Percentiles rank a stretch among this genome's conserved stretches.
These are phyloP conservation scores for Stentor coeruleus DNA, from an alignment of 73 alveolate species.

Conservation along the genomic window DNA sequence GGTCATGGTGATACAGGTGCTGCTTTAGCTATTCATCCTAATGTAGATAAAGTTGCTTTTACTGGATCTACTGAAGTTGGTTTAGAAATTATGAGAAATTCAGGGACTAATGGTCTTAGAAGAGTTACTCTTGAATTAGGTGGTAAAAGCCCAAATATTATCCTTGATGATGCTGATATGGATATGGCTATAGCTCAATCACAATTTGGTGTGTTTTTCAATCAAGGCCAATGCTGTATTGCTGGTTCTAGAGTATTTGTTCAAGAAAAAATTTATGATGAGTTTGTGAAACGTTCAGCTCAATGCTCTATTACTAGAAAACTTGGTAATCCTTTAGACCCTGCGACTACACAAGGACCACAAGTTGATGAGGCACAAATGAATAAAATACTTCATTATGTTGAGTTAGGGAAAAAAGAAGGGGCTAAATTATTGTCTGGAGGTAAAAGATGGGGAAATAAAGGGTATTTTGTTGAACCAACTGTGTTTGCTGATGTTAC, in stretches of 20 bases:
- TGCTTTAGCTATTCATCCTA: slow-evolving; percentile 40
- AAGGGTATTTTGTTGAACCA: slow-evolving; percentile 71
- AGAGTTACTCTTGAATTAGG: slow-evolving; percentile 64
- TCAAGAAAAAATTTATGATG: slow-evolving; percentile 84
- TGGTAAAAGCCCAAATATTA: slow-evolving; percentile 37
- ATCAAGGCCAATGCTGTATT: slow-evolving; percentile 76
- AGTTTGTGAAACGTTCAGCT: slow-evolving; percentile 59
- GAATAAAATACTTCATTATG: slow-evolving; percentile 61
- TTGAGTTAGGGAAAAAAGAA: slow-evolving; percentile 68
- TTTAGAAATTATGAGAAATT: slow-evolving; percentile 18
- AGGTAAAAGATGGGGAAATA: slow-evolving; percentile 60
- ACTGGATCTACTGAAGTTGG: slow-evolving; percentile 92
- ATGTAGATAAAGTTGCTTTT: slow-evolving; percentile 80
- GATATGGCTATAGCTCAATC: slow-evolving; percentile 61
- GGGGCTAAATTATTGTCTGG: slow-evolving; percentile 87
- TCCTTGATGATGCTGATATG: slow-evolving; percentile 36
- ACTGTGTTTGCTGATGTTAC: slow-evolving; percentile 84
- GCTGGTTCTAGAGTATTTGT: slow-evolving; percentile 86
- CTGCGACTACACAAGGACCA: slow-evolving; percentile 76
- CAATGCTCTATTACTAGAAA: slow-evolving; percentile 43
- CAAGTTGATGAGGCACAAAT: slow-evolving; percentile 63
- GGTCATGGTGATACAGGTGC: slow-evolving; percentile 63
- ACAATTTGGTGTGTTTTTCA: slow-evolving; percentile 65
- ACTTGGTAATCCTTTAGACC: slow-evolving; percentile 76
- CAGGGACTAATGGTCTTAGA: slow-evolving; percentile 54